A percentile compares a stretch with the other conserved stretches of the same genome.
These are phyloP conservation scores for Calonectria multiphialidica DNA, from an alignment of 2,329 filamentous ascomycete genomes.

Conservation along the genomic window DNA sequence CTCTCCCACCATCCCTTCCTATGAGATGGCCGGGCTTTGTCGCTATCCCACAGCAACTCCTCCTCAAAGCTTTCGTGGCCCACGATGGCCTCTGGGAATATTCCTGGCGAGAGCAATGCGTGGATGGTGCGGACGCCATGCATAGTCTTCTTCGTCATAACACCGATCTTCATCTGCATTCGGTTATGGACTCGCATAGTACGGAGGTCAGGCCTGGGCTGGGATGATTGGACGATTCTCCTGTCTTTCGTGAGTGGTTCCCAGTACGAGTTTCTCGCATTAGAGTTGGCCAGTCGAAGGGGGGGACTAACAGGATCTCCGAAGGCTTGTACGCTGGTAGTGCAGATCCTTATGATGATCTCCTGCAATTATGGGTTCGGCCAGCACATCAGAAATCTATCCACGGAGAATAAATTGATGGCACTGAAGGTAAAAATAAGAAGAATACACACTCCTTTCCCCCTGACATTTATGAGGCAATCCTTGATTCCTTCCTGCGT, in stretches of 20 bases:
- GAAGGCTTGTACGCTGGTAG: conserved; percentile 50
- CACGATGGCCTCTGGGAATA: conserved; percentile 45
- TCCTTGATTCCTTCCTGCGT: background rate
- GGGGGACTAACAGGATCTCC: background rate
- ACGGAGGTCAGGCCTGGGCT: conserved; percentile 50
- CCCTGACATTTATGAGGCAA: background rate
- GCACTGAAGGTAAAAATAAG: conserved; percentile 51
- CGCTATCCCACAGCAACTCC: background rate
- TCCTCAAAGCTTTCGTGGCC: background rate
- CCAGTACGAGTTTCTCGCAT: background rate
- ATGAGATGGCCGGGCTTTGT: background rate
- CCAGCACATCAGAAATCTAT: conserved; percentile 52
- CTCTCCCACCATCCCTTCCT: background rate
- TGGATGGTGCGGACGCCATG: conserved; percentile 53
- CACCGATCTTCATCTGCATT: conserved; percentile 54
- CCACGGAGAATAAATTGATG: conserved; percentile 48
- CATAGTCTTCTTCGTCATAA: conserved; percentile 57
- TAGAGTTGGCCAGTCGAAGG: background rate
- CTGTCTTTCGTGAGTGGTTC: conserved; percentile 52
- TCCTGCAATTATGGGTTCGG: conserved; percentile 58
- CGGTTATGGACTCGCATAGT: conserved; percentile 55
- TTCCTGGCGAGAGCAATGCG: conserved; percentile 51
- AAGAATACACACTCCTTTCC: background rate
- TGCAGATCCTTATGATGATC: conserved; percentile 54
- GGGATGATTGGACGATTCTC: conserved; percentile 58